phyloP scores from a whole-genome alignment of 116 monocot species.

The Posidonia oceanica region DNA sequence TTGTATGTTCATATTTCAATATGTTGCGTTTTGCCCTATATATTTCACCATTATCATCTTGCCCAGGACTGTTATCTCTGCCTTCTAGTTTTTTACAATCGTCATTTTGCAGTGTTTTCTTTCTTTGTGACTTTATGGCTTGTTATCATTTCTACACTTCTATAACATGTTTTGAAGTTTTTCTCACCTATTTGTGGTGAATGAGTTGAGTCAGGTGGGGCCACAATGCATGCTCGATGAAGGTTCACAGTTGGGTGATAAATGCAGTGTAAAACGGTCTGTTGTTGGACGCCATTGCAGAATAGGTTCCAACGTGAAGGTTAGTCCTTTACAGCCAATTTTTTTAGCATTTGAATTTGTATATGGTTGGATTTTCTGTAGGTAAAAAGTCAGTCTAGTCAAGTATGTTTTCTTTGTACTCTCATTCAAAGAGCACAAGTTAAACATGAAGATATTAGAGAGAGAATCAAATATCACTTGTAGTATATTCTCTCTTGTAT shows the following conservation, averaged over 20 bases:
- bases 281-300: slow-evolving; percentile 95
- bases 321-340: slow-evolving; percentile 11
- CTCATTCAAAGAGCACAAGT: too few species aligned
- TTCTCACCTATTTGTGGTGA: neutral
- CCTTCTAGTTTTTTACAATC: too few species aligned
- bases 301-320: slow-evolving; percentile 99
- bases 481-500: too few species aligned
- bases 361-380: too few species aligned
- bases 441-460: too few species aligned
- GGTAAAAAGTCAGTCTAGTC: too few species aligned
- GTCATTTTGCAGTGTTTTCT: neutral
- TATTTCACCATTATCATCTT: too few species aligned
- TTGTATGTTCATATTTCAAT: neutral
- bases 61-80: too few species aligned
- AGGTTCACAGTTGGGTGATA: slow-evolving; percentile 93
- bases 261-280: slow-evolving; percentile 95
- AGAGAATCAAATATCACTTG: too few species aligned
- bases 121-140: neutral
- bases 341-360: neutral
- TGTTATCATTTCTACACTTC: neutral
- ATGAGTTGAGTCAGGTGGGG: slow-evolving; percentile 46
- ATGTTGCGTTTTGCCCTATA: neutral
- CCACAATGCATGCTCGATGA: slow-evolving; percentile 93
- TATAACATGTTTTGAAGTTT: neutral
- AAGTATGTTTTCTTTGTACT: too few species aligned